Percentiles rank a stretch among this genome's conserved stretches.
Evolutionary conservation across 2,329 filamentous ascomycete genomes (phyloP).

Genomic region (Penicillium sp.): DNA sequence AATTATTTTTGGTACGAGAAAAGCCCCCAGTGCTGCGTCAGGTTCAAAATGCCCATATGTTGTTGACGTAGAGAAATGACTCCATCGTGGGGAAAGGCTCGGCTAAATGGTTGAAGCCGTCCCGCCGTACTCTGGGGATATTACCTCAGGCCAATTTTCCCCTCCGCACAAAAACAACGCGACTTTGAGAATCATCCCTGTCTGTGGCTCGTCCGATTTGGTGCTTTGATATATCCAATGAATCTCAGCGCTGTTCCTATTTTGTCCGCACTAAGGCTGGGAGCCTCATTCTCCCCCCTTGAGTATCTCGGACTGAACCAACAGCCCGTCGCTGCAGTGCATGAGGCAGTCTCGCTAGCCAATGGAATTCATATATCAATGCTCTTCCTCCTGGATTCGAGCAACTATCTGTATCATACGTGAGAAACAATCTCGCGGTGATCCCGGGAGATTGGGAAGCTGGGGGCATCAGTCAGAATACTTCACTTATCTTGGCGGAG

Average conservation of each 20-base stretch:
- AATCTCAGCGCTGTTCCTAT: slow-evolving; percentile 8
- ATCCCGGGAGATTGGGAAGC: slow-evolving; percentile 14
- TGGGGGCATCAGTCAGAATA: slow-evolving; percentile 9
- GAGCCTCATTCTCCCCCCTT: slow-evolving; percentile 6
- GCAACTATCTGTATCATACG: slow-evolving; percentile 7
- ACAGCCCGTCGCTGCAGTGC: background rate
- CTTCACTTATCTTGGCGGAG: background rate
- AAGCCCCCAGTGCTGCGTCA: no score
- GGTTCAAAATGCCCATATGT: no score
- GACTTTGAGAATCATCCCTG: background rate
- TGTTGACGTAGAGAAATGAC: no score
- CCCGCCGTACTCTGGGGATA: background rate
- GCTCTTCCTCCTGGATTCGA: slow-evolving; percentile 4
- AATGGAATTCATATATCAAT: slow-evolving; percentile 5
- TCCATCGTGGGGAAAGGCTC: background rate
- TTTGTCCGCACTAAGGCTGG: slow-evolving; percentile 5
- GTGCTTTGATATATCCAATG: slow-evolving; percentile 10
- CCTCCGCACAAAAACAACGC: background rate
- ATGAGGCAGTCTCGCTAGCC: background rate
- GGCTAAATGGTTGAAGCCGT: background rate
- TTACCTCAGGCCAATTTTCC: background rate
- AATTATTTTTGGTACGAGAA: no score
- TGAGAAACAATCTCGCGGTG: slow-evolving; percentile 14
- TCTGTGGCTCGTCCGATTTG: no score
- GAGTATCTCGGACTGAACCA: slow-evolving; percentile 8